Percentiles rank a stretch among this genome's conserved stretches.
phyloP scores from a whole-genome alignment of 2,329 filamentous ascomycete genomes.

The Penicillium oxalicum region DNA sequence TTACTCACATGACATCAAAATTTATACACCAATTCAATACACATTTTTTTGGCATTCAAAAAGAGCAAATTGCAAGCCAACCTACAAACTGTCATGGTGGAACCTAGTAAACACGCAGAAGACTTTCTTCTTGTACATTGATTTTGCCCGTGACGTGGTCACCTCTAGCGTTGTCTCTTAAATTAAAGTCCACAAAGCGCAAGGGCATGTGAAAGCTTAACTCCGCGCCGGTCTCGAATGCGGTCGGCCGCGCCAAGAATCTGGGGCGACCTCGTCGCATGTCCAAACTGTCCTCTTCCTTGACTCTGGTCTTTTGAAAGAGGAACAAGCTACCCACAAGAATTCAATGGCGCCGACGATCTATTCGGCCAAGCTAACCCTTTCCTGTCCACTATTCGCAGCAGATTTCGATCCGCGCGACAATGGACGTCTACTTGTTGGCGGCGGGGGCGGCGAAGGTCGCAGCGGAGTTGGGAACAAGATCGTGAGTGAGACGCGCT shows the following conservation, averaged over 20 bases:
- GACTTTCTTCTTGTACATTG: too few species aligned
- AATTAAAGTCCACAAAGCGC: neutral
- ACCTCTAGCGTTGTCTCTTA: neutral
- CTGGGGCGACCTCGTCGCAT: constrained; percentile 20
- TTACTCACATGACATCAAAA: constrained; percentile 2
- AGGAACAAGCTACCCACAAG: neutral
- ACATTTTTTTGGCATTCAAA: constrained; percentile 1
- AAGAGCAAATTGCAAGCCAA: too few species aligned
- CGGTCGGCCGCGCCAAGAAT: constrained; percentile 25
- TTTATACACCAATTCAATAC: constrained; percentile 15
- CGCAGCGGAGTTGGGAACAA: constrained; percentile 80
- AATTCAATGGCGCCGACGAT: constrained; percentile 36
- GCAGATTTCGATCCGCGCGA: constrained; percentile 83
- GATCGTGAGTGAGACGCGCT: constrained; percentile 54
- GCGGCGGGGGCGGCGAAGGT: constrained; percentile 78
- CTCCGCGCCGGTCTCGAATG: constrained; percentile 11
- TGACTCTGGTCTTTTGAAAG: constrained; percentile 1
- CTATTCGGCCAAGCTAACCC: constrained; percentile 54
- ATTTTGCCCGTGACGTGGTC: too few species aligned
- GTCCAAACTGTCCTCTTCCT: constrained; percentile 20
- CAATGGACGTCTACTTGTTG: constrained; percentile 69
- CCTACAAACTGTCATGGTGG: too few species aligned
- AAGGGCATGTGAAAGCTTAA: neutral
- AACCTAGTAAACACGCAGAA: too few species aligned
- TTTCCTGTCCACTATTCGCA: constrained; percentile 79